Evolutionary conservation across 441 rosid genomes (phyloP), one percentile per base, ranked within the genome.

Genomic region (Erodium moschatum): DNA sequence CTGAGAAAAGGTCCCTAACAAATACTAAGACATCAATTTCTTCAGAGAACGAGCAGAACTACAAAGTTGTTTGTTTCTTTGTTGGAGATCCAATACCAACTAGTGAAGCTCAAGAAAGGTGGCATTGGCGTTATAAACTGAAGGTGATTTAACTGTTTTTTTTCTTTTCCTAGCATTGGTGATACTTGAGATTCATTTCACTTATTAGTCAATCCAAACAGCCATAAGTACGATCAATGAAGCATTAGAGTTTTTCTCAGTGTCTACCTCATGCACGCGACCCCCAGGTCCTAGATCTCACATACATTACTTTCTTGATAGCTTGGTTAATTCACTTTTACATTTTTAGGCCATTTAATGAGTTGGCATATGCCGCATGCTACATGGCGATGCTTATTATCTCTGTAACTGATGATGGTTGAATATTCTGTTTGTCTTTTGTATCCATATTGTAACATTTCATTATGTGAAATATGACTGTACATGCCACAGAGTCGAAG

Each of bases 111-210:
- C 83, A 78, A 74, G 82, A 83, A 77, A 85, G 83, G 76, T 93
- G 97, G 96, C 73, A 70, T 52, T 93, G 98, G 98, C 92, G 98
- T 35, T 90, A 93, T 68, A 88, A 87, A 56, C 73, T 86, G 77
- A 87, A 90, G 98, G 98, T 93, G 76, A 68, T 66, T 50, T 50
- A 44, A 50, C 40, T 20, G 72, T 42, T 66, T 76, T 27, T 69
- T 52, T 67, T 31, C n/a, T 24, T 61, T 61, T 24, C 20, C 31
- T 62, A 24, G 16, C 29, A 27, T 64, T 10, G 6, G 20, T 10
- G 64, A 48, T 16, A 6, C 65, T 19, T 66, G 38, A 24, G 18
- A 11, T 71, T 18, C 21, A 29, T 33, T 33, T 56, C 44, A 58
- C 33, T 66, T 33, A 33, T 33, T 33, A 33, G 38, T 1, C 18